phyloP scores from a whole-genome alignment of 2,329 filamentous ascomycete species.

The Cytospora piceae region DNA sequence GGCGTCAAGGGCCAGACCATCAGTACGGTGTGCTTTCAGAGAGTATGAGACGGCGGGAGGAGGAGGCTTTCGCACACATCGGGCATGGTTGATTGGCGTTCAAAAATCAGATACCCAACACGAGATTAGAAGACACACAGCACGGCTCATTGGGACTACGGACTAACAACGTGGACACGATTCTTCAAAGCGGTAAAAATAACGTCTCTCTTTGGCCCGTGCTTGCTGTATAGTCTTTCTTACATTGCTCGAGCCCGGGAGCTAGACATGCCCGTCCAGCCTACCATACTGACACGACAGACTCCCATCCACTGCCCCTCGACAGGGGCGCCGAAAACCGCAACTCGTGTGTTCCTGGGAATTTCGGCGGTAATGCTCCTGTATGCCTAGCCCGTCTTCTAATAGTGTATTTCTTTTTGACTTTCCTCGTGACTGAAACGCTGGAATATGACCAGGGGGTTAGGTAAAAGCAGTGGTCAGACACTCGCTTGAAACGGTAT shows the following conservation, averaged over 20 bases:
- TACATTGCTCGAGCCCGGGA: conserved; percentile 25
- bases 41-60: neutral
- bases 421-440: conserved; percentile 26
- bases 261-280: conserved; percentile 7
- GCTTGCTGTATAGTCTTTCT: conserved; percentile 27
- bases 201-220: conserved; percentile 23
- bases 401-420: conserved; percentile 28
- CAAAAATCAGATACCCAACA: conserved; percentile 23
- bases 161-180: conserved; percentile 18
- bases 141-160: neutral
- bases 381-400: conserved; percentile 29
- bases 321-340: conserved; percentile 12
- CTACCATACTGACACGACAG: conserved; percentile 12
- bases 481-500: conserved; percentile 17
- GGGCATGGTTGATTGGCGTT: conserved; percentile 3
- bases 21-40: conserved; percentile 81
- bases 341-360: conserved; percentile 20
- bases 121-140: neutral
- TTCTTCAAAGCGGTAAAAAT: conserved; percentile 26
- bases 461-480: conserved; percentile 17
- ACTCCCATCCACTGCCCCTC: conserved; percentile 19
- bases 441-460: conserved; percentile 25
- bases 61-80: neutral
- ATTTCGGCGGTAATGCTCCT: conserved; percentile 24
- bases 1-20: conserved; percentile 88